Evolutionary conservation across 371 early-diverging fungal species (phyloP).

Genomic region (Thermomucor indicae-seudaticae): DNA sequence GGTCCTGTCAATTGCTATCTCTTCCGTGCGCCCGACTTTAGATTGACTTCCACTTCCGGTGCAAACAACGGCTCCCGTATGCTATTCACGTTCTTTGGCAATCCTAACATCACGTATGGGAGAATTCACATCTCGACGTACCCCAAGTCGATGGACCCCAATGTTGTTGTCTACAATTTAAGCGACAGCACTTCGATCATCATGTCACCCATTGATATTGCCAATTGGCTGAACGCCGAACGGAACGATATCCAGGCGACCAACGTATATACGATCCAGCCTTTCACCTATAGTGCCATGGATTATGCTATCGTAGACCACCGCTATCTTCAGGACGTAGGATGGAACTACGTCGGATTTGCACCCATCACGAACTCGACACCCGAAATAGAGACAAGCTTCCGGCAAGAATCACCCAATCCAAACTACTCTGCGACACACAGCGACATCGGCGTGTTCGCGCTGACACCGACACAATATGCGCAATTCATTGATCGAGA

Average conservation of each 20-base stretch:
- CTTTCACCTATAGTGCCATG: constrained; percentile 33
- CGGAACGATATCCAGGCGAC: constrained; percentile 34
- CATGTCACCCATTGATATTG: constrained; percentile 18
- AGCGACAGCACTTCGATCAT: constrained; percentile 14
- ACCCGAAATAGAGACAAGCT: constrained; percentile 30
- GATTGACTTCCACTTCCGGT: constrained; percentile 30
- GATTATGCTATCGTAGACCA: constrained; percentile 33
- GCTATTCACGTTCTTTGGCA: constrained; percentile 33
- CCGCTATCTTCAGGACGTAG: constrained; percentile 33
- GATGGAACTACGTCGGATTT: constrained; percentile 51
- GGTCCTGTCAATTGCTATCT: constrained; percentile 37
- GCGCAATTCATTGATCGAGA: constrained; percentile 26
- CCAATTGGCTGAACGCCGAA: constrained; percentile 33
- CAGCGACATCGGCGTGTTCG: constrained; percentile 25
- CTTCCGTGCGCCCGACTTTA: constrained; percentile 29
- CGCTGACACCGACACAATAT: constrained; percentile 23
- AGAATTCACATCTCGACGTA: constrained; percentile 41
- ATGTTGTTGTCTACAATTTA: constrained; percentile 25
- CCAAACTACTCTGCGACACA: constrained; percentile 28
- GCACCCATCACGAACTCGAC: constrained; percentile 39
- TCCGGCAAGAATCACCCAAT: constrained; percentile 35
- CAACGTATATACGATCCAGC: constrained; percentile 33
- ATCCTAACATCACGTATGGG: constrained; percentile 18
- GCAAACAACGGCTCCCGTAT: constrained; percentile 39
- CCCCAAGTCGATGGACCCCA: constrained; percentile 41